Evolutionary conservation across 208 protist species (phyloP).

Genomic region (Crithidia mellificae): DNA sequence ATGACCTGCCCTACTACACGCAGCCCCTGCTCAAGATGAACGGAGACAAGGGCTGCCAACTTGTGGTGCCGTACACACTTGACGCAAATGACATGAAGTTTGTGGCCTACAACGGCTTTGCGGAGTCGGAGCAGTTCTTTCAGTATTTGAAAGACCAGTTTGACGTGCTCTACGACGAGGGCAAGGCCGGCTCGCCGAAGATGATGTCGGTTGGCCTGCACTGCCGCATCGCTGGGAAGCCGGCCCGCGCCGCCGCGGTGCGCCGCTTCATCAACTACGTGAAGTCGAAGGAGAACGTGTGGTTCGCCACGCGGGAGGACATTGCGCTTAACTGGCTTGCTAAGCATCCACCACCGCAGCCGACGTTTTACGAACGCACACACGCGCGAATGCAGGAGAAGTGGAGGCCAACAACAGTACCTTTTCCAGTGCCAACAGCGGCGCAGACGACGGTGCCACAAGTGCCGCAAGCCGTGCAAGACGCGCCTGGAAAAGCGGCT

Average conservation of each 20-base stretch:
- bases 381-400: too few species aligned
- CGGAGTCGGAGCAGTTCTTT: constrained; percentile 43
- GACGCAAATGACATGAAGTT: constrained; percentile 48
- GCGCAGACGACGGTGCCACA: too few species aligned
- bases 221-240: constrained; percentile 39
- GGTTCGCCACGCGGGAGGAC: constrained; percentile 33
- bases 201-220: constrained; percentile 46
- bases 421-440: too few species aligned
- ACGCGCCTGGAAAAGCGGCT: too few species aligned
- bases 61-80: constrained; percentile 39
- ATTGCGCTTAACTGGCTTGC: constrained; percentile 38
- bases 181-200: constrained; percentile 19
- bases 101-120: constrained; percentile 41
- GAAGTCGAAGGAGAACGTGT: constrained; percentile 29
- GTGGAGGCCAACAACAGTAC: too few species aligned
- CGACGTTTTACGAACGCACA: constrained; percentile 32
- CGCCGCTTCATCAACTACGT: constrained; percentile 36
- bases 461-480: too few species aligned
- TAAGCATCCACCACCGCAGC: constrained; percentile 25
- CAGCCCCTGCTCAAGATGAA: constrained; percentile 31
- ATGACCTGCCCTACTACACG: constrained; percentile 43
- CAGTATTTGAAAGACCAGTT: constrained; percentile 43
- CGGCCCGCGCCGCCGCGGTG: constrained; percentile 25
- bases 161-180: constrained; percentile 45
- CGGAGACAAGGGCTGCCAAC: constrained; percentile 29